Conservation (phyloP, 192 early-diverging fungal species). For the Coemansia sp. region DNA sequence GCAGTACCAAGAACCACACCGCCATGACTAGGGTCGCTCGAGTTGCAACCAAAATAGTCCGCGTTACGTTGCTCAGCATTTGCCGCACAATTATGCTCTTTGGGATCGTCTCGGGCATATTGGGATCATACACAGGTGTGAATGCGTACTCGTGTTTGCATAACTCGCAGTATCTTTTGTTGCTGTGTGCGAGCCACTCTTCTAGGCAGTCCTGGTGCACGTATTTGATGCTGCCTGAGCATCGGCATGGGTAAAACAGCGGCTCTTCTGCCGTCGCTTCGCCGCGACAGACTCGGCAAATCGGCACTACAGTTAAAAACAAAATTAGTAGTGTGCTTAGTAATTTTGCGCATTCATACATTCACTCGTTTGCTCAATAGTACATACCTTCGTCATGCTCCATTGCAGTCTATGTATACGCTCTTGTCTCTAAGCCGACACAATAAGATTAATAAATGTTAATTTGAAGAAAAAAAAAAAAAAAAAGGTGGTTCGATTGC, state of each 20-base stretch:
- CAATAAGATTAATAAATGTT: neutral
- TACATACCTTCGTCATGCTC: conserved; percentile 37
- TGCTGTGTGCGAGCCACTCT: conserved; percentile 83
- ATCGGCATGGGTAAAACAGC: conserved; percentile 93
- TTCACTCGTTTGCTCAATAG: neutral
- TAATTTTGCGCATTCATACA: neutral
- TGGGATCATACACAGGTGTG: conserved; percentile 73
- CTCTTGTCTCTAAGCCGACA: neutral
- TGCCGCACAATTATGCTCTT: conserved; percentile 59
- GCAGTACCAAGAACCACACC: conserved; percentile 83
- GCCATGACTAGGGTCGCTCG: conserved; percentile 65
- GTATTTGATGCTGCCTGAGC: conserved; percentile 91
- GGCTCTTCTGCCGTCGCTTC: conserved; percentile 78
- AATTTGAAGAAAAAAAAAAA: conserved; percentile 2
- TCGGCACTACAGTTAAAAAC: conserved; percentile 52
- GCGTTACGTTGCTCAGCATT: conserved; percentile 53
- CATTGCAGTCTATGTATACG: conserved; percentile 15
- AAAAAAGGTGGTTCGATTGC: neutral
- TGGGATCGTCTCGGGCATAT: conserved; percentile 73
- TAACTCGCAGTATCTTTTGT: conserved; percentile 82
- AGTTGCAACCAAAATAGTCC: conserved; percentile 44
- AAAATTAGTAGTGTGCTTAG: neutral
- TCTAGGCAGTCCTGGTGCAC: conserved; percentile 90
- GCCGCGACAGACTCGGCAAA: conserved; percentile 83
- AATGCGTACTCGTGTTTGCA: conserved; percentile 87